A percentile compares a stretch with the other conserved stretches of the same genome.
These are phyloP conservation scores for Camellia lanceoleosa DNA, from an alignment of 148 eudicot species.

Conservation along the genomic window DNA sequence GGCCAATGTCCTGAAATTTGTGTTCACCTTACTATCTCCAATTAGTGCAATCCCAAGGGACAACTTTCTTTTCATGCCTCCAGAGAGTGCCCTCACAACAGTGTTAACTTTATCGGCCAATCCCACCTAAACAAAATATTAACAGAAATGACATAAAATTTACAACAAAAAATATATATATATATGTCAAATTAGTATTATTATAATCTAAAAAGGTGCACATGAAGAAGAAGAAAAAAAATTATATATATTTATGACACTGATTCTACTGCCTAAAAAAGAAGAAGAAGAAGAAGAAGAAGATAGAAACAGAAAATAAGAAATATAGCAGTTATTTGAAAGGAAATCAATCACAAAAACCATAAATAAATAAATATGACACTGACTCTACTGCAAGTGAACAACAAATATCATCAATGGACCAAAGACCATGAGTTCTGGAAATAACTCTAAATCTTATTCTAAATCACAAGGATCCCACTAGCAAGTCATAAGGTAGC, in stretches of 20 bases:
- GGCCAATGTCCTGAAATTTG: constrained; percentile 4
- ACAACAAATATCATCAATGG: neutral
- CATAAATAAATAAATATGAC: neutral
- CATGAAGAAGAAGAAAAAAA: neutral
- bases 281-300: neutral
- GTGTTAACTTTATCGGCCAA: constrained; percentile 86
- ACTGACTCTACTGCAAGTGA: constrained; percentile 6
- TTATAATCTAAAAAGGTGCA: neutral
- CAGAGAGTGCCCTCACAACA: constrained; percentile 83
- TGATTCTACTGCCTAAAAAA: neutral
- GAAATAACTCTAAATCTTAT: neutral
- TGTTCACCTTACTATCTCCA: constrained; percentile 88
- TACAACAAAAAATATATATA: neutral
- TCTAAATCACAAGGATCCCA: neutral
- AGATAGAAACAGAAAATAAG: neutral
- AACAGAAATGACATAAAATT: neutral
- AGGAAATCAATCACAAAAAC: neutral
- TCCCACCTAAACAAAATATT: constrained; percentile 60
- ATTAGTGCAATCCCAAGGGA: constrained; percentile 92
- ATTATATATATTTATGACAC: no score
- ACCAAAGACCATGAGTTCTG: neutral
- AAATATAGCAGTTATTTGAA: neutral
- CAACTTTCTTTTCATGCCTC: constrained; percentile 97
- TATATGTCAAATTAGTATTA: neutral
- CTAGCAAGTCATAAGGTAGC: neutral